Percentiles rank a stretch among this genome's conserved stretches.
These are phyloP conservation scores for Crithidia fasciculata DNA, from an alignment of 208 protist genomes.

Conservation along the genomic window DNA sequence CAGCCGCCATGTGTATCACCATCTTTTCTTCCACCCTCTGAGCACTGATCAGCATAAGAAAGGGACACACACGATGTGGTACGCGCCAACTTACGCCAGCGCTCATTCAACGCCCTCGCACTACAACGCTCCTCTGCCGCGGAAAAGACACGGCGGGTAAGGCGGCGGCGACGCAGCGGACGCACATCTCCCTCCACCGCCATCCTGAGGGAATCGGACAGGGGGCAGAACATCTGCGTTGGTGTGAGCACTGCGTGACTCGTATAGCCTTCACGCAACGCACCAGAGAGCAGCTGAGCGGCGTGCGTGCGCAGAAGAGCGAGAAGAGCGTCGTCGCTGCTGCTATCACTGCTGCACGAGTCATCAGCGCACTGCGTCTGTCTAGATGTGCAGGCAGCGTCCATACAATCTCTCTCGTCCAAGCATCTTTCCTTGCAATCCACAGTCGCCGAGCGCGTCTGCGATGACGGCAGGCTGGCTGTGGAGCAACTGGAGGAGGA, in stretches of 20 bases:
- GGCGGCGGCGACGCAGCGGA: slow-evolving; percentile 23
- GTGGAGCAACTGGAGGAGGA: no score
- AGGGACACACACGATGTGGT: background rate
- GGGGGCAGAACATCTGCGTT: background rate
- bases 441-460: no score
- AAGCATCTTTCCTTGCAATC: no score
- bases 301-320: slow-evolving; percentile 10
- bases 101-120: background rate
- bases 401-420: background rate
- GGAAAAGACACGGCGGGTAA: slow-evolving; percentile 31
- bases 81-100: background rate
- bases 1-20: no score
- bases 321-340: background rate
- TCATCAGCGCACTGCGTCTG: background rate
- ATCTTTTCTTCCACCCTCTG: no score
- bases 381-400: background rate
- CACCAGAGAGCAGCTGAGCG: slow-evolving; percentile 19
- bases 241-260: background rate
- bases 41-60: no score
- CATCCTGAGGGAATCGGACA: background rate
- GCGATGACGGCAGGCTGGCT: no score
- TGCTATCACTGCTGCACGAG: background rate
- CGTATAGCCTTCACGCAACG: background rate
- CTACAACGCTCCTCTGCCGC: slow-evolving; percentile 4
- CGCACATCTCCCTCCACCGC: slow-evolving; percentile 18